A percentile compares a stretch with the other conserved stretches of the same genome.
Conservation (phyloP, 2,329 filamentous ascomycete genomes). For the Neonectria hederae region DNA sequence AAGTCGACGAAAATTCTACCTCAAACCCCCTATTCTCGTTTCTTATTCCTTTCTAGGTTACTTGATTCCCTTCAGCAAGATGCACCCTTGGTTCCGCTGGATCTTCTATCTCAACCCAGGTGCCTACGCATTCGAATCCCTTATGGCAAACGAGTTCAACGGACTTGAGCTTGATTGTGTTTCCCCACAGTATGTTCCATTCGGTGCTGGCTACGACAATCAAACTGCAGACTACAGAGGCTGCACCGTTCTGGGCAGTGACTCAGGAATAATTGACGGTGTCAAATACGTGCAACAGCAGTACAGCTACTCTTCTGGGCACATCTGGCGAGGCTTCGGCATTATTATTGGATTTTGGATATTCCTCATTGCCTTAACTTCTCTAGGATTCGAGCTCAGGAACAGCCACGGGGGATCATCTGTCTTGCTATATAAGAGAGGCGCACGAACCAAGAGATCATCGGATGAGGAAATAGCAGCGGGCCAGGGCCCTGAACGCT, state of each 20-base stretch:
- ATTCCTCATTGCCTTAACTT: conserved; percentile 75
- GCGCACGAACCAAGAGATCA: conserved; percentile 38
- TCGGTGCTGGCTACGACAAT: conserved; percentile 49
- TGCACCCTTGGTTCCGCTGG: conserved; percentile 60
- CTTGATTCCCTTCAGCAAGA: conserved; percentile 57
- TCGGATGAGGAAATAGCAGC: conserved; percentile 43
- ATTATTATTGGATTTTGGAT: conserved; percentile 76
- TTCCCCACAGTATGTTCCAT: conserved; percentile 63
- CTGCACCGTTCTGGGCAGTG: conserved; percentile 58
- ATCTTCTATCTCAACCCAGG: conserved; percentile 64
- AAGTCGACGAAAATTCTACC: conserved; percentile 26
- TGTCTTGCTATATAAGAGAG: conserved; percentile 24
- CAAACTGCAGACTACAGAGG: conserved; percentile 50
- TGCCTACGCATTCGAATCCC: conserved; percentile 69
- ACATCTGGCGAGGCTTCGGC: conserved; percentile 78
- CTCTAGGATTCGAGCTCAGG: conserved; percentile 68
- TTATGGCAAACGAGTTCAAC: conserved; percentile 69
- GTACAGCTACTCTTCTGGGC: conserved; percentile 60
- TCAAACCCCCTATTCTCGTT: neutral
- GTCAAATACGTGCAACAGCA: conserved; percentile 59
- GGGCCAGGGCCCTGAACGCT: neutral
- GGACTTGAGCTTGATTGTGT: conserved; percentile 65
- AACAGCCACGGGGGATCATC: conserved; percentile 26
- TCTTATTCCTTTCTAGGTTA: conserved; percentile 60
- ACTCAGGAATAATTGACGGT: conserved; percentile 59